Evolutionary conservation across 352 stramenopile species (phyloP), one percentile per base, ranked within the genome.

Genomic region (Pythium phragmitis): DNA sequence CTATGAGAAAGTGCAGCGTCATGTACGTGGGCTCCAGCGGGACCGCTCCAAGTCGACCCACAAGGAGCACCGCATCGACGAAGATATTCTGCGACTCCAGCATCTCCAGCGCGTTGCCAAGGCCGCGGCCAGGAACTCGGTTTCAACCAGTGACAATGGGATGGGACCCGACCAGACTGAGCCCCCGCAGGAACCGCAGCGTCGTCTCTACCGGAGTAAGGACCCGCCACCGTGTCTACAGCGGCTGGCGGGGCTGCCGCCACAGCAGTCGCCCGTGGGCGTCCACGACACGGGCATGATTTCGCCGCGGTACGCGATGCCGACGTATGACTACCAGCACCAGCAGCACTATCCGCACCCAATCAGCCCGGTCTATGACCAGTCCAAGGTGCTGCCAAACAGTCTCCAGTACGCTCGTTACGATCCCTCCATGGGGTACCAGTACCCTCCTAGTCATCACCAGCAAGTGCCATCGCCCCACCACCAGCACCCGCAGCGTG

Each of bases 1-100:
- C 67, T 80, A 88, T 61, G 80, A 92, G 49, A 92, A 92, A 70
- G 79, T 92, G 50, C 70, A 76, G 63, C 77, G 82, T 3, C 68
- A 79, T 19, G 68, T 85, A 50, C 79, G 80, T 5, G 80, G 82
- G 0, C 68, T 90, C 26, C 61, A 62, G 46, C 52, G 53, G 4
- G 61, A 68, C 28, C 61, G 61, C 1, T 62, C 52, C 34, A 68
- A 68, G 45, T 68, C 52, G 30, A 59, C 61, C 21, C 52, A 62
- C 46, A 63, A 63, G 34, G 62, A 69, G 21, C 62, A 69, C 48
- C 62, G 62, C 49, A 69, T 69, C 36, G 62, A 69, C 30, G 47
- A 69, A 43, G 55, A 69, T 26, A 60, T 62, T 3, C 36, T 68
- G 34, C 13, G 52, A 12, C 61, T 67, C 4, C 60, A 67, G 43